Evolutionary conservation across 495 filamentous ascomycete genomes (phyloP).

Genomic region (Penicillium silybi): DNA sequence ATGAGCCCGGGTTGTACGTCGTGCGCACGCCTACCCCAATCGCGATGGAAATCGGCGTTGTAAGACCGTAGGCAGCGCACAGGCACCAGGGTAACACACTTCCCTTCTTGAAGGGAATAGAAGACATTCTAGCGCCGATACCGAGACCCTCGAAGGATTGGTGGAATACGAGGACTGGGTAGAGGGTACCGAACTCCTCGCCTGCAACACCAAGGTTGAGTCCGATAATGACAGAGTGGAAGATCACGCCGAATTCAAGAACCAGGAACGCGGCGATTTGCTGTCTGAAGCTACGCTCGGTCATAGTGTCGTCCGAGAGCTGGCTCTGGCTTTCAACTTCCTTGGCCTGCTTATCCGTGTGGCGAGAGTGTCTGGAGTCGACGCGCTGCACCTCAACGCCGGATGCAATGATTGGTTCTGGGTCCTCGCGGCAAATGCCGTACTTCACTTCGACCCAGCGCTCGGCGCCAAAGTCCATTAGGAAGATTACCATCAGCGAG

Average conservation of each 20-base stretch:
- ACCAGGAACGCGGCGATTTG: constrained; percentile 43
- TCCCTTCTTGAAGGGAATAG: constrained; percentile 46
- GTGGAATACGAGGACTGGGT: constrained; percentile 59
- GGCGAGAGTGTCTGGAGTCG: background rate
- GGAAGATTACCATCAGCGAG: constrained; percentile 35
- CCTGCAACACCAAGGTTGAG: constrained; percentile 64
- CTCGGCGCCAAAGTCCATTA: constrained; percentile 45
- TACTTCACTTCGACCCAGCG: constrained; percentile 52
- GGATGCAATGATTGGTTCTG: constrained; percentile 23
- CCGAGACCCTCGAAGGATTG: constrained; percentile 27
- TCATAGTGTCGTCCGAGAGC: background rate
- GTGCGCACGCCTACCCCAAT: constrained; percentile 39
- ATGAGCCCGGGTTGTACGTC: constrained; percentile 34
- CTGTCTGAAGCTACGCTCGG: constrained; percentile 28
- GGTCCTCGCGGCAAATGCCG: constrained; percentile 36
- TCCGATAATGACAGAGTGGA: constrained; percentile 71
- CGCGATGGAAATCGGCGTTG: constrained; percentile 38
- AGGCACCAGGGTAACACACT: constrained; percentile 33
- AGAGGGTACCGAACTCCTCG: constrained; percentile 59
- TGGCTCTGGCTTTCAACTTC: constrained; percentile 12
- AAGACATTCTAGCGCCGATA: constrained; percentile 37
- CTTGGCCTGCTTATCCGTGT: constrained; percentile 9
- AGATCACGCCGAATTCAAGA: constrained; percentile 70
- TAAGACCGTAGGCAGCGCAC: constrained; percentile 34
- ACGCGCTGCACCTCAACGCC: constrained; percentile 1